These are phyloP conservation scores for Teunomyces gatunensis DNA, from an alignment of 805 yeast species.

Conservation along the genomic window DNA sequence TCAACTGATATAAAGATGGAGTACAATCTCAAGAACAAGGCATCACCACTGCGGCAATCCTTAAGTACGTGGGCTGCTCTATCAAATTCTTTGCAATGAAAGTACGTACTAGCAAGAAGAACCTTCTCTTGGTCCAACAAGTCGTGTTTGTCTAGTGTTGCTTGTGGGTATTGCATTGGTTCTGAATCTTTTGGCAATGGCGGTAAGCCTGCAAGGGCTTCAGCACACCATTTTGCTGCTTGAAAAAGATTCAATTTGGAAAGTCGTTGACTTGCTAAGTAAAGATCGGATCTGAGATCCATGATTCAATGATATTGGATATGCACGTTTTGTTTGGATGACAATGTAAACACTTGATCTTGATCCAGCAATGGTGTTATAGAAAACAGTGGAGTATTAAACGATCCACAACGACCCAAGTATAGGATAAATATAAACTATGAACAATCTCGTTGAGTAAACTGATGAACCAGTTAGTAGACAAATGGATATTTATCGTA, in stretches of 20 bases:
- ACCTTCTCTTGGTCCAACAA: conserved; percentile 40
- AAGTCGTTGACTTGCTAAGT: conserved; percentile 36
- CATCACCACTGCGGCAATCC: conserved; percentile 49
- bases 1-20: conserved; percentile 76
- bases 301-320: not conserved
- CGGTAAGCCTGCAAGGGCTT: conserved; percentile 66
- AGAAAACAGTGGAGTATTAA: too few species aligned
- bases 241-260: conserved; percentile 59
- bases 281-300: conserved; percentile 21
- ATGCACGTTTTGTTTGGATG: not conserved
- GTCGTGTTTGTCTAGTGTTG: not conserved
- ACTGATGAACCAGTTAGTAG: not conserved
- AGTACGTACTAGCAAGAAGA: conserved; percentile 65
- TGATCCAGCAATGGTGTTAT: too few species aligned
- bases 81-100: conserved; percentile 82
- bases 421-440: too few species aligned
- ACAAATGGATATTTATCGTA: too few species aligned
- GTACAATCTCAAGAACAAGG: conserved; percentile 64
- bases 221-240: conserved; percentile 81
- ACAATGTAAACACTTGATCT: not conserved
- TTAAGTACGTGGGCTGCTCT: conserved; percentile 63
- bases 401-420: too few species aligned
- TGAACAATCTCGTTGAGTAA: too few species aligned
- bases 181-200: conserved; percentile 4
- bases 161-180: conserved; percentile 7